Conservation (phyloP, 106 monocot species). For the Dioscorea zingiberensis region DNA sequence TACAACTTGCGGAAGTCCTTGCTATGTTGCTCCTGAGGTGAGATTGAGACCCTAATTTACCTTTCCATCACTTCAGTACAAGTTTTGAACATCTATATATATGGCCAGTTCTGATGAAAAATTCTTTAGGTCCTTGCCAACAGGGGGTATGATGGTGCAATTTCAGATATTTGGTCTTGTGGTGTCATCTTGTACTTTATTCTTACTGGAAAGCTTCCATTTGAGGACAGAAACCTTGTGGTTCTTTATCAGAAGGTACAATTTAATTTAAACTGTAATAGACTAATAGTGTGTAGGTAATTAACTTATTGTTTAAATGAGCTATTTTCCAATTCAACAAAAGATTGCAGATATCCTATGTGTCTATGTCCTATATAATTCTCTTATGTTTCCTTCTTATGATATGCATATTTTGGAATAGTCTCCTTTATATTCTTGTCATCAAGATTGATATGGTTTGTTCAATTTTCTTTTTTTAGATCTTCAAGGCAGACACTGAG, state of each 20-base stretch:
- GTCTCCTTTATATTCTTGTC: no score
- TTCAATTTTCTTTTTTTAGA: conserved; percentile 28
- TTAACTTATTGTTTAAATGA: no score
- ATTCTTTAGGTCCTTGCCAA: conserved; percentile 63
- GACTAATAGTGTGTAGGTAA: no score
- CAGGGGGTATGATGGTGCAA: conserved; percentile 84
- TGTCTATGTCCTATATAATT: no score
- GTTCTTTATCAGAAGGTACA: conserved; percentile 97
- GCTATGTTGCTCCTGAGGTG: conserved; percentile 90
- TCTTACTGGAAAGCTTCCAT: conserved; percentile 80
- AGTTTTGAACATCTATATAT: no score
- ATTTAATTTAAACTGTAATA: no score
- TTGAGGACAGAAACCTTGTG: conserved; percentile 85
- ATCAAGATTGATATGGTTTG: neutral
- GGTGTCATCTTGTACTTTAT: conserved; percentile 88
- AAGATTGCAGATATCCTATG: no score
- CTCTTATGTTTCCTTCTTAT: no score
- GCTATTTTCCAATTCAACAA: no score
- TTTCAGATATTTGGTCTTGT: conserved; percentile 95
- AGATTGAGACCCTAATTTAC: conserved; percentile 2
- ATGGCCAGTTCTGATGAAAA: neutral
- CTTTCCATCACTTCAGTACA: neutral
- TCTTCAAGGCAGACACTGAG: conserved; percentile 60
- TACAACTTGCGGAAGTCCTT: conserved; percentile 97
- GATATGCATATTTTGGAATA: no score